Percentiles rank a stretch among this genome's conserved stretches.
Evolutionary conservation across 129 eudicot genomes (phyloP).

Genomic region (Flaveria robusta): DNA sequence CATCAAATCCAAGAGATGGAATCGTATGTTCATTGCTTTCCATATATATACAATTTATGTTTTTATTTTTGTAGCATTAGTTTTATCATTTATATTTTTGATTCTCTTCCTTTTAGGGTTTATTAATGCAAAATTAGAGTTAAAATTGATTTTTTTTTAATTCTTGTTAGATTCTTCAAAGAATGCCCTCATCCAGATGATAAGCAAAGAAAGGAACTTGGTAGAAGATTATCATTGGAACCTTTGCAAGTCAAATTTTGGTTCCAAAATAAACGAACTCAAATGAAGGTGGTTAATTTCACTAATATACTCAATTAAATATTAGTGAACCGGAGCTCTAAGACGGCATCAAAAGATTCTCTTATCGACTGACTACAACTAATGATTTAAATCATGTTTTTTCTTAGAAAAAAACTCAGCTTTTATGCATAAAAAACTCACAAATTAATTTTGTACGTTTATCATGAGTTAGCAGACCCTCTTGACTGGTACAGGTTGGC

Average conservation of each 20-base stretch:
- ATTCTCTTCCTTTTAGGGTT: not conserved
- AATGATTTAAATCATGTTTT: no score
- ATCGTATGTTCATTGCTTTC: slow-evolving; percentile 49
- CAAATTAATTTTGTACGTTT: no score
- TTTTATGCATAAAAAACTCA: no score
- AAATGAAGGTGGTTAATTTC: slow-evolving; percentile 72
- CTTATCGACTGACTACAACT: no score
- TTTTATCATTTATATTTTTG: no score
- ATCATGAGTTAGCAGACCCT: no score
- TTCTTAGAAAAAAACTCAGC: no score
- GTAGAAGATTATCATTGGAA: slow-evolving; percentile 72
- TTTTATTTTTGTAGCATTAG: no score
- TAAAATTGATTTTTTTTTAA: slow-evolving; percentile 11
- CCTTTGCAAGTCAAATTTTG: slow-evolving; percentile 96
- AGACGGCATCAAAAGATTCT: no score
- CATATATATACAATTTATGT: no score
- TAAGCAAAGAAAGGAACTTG: slow-evolving; percentile 96
- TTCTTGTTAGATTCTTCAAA: slow-evolving; percentile 67
- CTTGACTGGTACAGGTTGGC: not conserved
- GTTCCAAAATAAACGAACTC: slow-evolving; percentile 99
- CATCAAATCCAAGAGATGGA: slow-evolving; percentile 98
- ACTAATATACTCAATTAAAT: not conserved
- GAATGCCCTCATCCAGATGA: slow-evolving; percentile 99
- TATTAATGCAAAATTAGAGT: not conserved
- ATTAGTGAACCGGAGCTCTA: not conserved